A percentile compares a stretch with the other conserved stretches of the same genome.
Conservation (phyloP, 1,284 basidiomycete genomes). For the Coniophora puteana region DNA sequence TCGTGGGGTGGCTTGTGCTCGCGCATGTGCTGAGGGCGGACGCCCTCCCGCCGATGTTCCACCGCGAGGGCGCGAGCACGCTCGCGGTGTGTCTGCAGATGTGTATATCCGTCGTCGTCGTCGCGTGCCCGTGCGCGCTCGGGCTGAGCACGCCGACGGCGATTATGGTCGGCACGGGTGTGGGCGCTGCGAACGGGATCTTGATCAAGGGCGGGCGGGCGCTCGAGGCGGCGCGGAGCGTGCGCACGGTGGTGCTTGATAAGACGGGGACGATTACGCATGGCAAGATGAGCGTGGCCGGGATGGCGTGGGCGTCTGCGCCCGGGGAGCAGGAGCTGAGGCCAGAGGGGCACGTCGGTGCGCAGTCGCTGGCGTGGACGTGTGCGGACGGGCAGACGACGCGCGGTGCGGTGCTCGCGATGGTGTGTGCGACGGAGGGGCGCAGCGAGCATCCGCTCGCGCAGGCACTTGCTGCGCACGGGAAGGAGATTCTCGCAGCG, state of each 20-base stretch:
- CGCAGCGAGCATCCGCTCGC: slow-evolving; percentile 96
- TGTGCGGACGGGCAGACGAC: slow-evolving; percentile 60
- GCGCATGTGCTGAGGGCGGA: slow-evolving; percentile 59
- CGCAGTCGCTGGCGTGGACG: slow-evolving; percentile 42
- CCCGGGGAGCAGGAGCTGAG: slow-evolving; percentile 38
- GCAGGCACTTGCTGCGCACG: slow-evolving; percentile 83
- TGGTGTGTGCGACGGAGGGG: slow-evolving; percentile 85
- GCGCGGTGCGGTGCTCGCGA: slow-evolving; percentile 67
- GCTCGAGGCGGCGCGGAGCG: slow-evolving; percentile 84
- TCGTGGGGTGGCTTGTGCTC: slow-evolving; percentile 82
- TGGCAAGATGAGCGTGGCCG: slow-evolving; percentile 76
- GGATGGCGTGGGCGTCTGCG: slow-evolving; percentile 71
- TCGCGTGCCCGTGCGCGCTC: slow-evolving; percentile 97
- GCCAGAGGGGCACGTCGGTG: slow-evolving; percentile 27
- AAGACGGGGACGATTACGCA: slow-evolving; percentile 98
- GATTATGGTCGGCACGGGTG: slow-evolving; percentile 99
- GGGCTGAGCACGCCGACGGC: slow-evolving; percentile 97
- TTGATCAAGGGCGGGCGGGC: slow-evolving; percentile 97
- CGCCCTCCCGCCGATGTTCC: slow-evolving; percentile 81
- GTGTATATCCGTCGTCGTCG: slow-evolving; percentile 97
- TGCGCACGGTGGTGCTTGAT: slow-evolving; percentile 86
- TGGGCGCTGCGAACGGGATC: slow-evolving; percentile 96
- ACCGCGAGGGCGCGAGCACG: slow-evolving; percentile 77
- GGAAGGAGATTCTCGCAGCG: slow-evolving; percentile 60
- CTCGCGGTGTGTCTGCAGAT: slow-evolving; percentile 94